Evolutionary conservation across 2,329 filamentous ascomycete genomes (phyloP).

Genomic region (Penicillium sp.): DNA sequence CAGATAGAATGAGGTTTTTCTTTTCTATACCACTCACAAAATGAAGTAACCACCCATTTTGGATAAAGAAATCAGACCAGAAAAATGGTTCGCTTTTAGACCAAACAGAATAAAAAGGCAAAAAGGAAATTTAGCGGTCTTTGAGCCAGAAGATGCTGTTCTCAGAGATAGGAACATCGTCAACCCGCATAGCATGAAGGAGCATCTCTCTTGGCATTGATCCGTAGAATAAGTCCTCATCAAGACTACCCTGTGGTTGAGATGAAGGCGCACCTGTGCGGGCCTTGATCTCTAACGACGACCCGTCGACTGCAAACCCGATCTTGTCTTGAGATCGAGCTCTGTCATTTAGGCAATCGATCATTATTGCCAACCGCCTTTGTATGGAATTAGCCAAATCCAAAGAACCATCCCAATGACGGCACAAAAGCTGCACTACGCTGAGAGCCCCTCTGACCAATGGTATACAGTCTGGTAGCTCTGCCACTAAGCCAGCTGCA

Average conservation of each 20-base stretch:
- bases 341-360: constrained; percentile 36
- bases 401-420: constrained; percentile 61
- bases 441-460: constrained; percentile 55
- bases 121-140: constrained; percentile 12
- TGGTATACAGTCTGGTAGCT: constrained; percentile 55
- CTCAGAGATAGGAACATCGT: constrained; percentile 24
- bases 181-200: constrained; percentile 32
- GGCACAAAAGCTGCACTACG: constrained; percentile 57
- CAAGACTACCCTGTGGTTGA: constrained; percentile 13
- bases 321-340: constrained; percentile 33
- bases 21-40: constrained; percentile 1
- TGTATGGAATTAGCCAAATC: constrained; percentile 53
- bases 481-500: constrained; percentile 56
- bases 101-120: neutral
- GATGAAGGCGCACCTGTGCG: constrained; percentile 21
- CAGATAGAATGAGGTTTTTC: neutral
- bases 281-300: constrained; percentile 42
- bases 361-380: constrained; percentile 47
- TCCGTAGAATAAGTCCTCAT: constrained; percentile 48
- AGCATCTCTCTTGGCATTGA: constrained; percentile 27
- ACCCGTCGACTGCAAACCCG: constrained; percentile 38
- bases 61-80: neutral
- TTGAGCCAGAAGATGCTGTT: constrained; percentile 30
- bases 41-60: neutral
- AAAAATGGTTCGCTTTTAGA: neutral